These are phyloP conservation scores for Paramecium biaurelia DNA, from an alignment of 73 alveolate genomes.

Conservation along the genomic window DNA sequence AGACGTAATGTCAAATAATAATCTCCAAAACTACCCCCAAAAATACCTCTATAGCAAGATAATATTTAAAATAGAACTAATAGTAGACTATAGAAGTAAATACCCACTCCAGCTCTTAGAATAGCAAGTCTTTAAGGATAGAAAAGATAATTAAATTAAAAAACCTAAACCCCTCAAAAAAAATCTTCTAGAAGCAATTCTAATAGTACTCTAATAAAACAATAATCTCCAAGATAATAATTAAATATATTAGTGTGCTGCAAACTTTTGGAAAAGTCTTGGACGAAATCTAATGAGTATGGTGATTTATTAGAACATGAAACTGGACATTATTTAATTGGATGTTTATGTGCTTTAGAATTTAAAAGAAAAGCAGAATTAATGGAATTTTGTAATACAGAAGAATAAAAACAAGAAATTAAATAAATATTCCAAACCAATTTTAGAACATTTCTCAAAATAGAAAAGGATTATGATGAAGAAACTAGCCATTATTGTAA, in stretches of 20 bases:
- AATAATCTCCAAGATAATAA: background rate
- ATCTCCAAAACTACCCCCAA: background rate
- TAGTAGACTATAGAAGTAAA: background rate
- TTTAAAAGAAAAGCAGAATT: conserved; percentile 28
- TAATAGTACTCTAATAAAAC: background rate
- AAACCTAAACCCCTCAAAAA: background rate
- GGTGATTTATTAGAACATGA: conserved; percentile 38
- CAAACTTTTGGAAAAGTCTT: conserved; percentile 1
- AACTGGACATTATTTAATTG: conserved; percentile 50
- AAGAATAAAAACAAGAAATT: background rate
- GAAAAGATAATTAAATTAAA: background rate
- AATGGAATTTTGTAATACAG: background rate
- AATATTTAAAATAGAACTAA: background rate
- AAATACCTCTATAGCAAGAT: background rate
- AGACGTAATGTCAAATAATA: background rate
- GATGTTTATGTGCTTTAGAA: conserved; percentile 44
- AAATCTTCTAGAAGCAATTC: background rate
- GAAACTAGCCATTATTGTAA: conserved; percentile 18
- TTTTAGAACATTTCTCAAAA: background rate
- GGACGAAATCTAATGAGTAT: background rate
- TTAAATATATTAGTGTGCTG: background rate
- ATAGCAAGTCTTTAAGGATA: background rate
- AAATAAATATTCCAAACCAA: background rate
- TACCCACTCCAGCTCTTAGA: background rate
- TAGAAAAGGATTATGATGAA: conserved; percentile 18